Evolutionary conservation across 140 eudicot species (phyloP), one percentile per base, ranked within the genome.

Genomic region (Cichorium intybus): DNA sequence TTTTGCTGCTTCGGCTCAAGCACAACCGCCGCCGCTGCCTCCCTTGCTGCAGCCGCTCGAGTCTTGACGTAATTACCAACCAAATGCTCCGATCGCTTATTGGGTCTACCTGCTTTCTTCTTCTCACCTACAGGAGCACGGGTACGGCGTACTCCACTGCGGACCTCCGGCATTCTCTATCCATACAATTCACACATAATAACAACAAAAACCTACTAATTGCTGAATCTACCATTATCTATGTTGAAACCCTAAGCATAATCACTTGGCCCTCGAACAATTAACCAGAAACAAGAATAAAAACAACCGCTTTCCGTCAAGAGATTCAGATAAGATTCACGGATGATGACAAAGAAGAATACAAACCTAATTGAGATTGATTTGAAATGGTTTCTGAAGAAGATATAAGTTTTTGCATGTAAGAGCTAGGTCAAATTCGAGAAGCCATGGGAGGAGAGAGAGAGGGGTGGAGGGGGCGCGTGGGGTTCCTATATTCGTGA

Each of bases 131-230:
- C 73, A 16, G 82, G 78, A 79, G 70, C 76, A 55, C 60, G 54
- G 62, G 73, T 62, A 64, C 76, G 79, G 24, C 81, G 77, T 52
- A 67, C 73, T 51, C 86, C 81, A 55, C 79, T 73, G 45, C 77
- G 84, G 54, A 84, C 62, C 73, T 74, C 80, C 70, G 87, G 87
- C 90, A 84, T 80, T 63, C 62, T 68, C 31, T 56, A 75, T 55
- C 78, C 78, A 80, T 74, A 56, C 47, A 73, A 73, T 21, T 58
- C 18, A 31, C 60, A 55, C 62, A 62, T 60, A 45, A 51, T 21
- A 41, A 34, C 6, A 28, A 39, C 17, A 24, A 7, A 47, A 46
- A 53, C 20, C 24, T 26, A 20, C 20, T 41, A 37, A 68, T 70
- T 70, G 29, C 59, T 33, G 67, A 66, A 74, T 20, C 49, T 53